Evolutionary conservation across 768 basidiomycete species (phyloP).

Genomic region (Xerocomellus dryophilus): DNA sequence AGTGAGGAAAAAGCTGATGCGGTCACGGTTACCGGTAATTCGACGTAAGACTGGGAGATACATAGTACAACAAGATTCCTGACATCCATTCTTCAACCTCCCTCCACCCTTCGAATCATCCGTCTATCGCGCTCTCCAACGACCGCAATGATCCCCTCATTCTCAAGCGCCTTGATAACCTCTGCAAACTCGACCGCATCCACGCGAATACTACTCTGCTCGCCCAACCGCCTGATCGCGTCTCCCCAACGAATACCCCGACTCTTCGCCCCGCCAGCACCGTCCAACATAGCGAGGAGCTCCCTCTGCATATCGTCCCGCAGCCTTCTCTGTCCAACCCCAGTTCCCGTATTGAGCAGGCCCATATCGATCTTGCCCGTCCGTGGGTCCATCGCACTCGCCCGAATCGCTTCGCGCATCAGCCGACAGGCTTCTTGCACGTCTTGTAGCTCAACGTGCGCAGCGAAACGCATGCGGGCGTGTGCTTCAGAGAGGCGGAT

Average conservation of each 20-base stretch:
- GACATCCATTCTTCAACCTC: conserved; percentile 17
- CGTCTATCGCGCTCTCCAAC: conserved; percentile 85
- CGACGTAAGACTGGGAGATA: not conserved
- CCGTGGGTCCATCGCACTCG: conserved; percentile 91
- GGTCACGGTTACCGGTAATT: too few relatives aligned
- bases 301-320: conserved; percentile 89
- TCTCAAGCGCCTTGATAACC: conserved; percentile 73
- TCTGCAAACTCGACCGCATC: conserved; percentile 79
- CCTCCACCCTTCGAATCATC: conserved; percentile 68
- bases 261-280: conserved; percentile 44
- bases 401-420: conserved; percentile 94
- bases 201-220: conserved; percentile 81
- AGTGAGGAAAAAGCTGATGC: not conserved
- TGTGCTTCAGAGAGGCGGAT: conserved; percentile 96
- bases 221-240: conserved; percentile 70
- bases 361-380: conserved; percentile 99
- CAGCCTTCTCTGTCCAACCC: conserved; percentile 78
- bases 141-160: conserved; percentile 83
- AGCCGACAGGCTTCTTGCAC: conserved; percentile 91
- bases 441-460: conserved; percentile 81
- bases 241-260: conserved; percentile 79
- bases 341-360: conserved; percentile 90
- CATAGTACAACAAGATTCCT: not conserved
- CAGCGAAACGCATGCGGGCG: conserved; percentile 90
- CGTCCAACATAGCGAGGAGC: conserved; percentile 61